Evolutionary conservation across 139 green algal genomes (phyloP), one percentile per base, ranked within the genome.

Genomic region (Mesostigma viride): DNA sequence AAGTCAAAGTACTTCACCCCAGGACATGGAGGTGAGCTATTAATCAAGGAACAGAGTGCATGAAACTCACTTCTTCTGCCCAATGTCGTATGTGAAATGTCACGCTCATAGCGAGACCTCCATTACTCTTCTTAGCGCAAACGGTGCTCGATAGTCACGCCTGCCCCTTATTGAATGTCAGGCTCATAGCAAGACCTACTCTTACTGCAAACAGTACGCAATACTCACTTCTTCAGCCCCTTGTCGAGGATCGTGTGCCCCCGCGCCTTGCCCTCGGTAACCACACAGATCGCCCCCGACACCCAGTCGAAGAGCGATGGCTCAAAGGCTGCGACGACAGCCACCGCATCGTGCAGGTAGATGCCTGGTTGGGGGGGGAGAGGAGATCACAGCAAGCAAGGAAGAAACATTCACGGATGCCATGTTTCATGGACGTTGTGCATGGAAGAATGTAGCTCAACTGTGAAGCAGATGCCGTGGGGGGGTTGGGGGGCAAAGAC

Each of bases 171-270:
- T n/a, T n/a, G n/a, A n/a, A n/a, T n/a, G n/a, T n/a, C n/a, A n/a
- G n/a, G n/a, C n/a, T n/a, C n/a, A n/a, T n/a, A n/a, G n/a, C n/a
- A n/a, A n/a, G n/a, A n/a, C n/a, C n/a, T n/a, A n/a, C n/a, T n/a
- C n/a, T n/a, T n/a, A n/a, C n/a, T n/a, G n/a, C n/a, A n/a, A n/a
- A n/a, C n/a, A n/a, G n/a, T n/a, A n/a, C n/a, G 40, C 40, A 14
- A 51, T 8, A 8, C 53, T 62, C 68, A 71, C 62, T 32, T 47
- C 47, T 71, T 71, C 2, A 8, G 6, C 20, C 65, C 46, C 20
- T 24, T 35, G 47, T 71, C 65, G 8, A 71, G 14, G 26, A 71
- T 28, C 22, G 65, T 71, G 17, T 71, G 48, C 3, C 65, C 65
- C 20, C 51, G n/a, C 3, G 22, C 32, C 3, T 64, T 26, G 5